Evolutionary conservation across 2,329 filamentous ascomycete genomes (phyloP).

Genomic region (Penicillium freii): DNA sequence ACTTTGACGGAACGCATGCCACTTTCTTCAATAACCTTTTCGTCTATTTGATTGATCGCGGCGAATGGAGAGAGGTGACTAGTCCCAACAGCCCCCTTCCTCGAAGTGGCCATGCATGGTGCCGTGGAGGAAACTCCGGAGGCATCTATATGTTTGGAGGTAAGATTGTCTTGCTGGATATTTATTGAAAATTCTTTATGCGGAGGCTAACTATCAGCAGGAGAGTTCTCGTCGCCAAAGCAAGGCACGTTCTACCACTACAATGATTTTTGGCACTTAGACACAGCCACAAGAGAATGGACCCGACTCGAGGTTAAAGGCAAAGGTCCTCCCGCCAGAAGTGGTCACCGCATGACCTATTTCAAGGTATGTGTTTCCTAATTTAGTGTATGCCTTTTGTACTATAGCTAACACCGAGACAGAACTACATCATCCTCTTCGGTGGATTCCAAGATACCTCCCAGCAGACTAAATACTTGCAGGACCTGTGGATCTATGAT

Average conservation of each 20-base stretch:
- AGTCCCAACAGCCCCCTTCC: conserved; percentile 89
- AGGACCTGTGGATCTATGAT: conserved; percentile 95
- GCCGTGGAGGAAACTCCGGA: conserved; percentile 78
- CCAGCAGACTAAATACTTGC: conserved; percentile 88
- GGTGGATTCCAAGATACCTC: conserved; percentile 97
- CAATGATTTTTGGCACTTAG: conserved; percentile 95
- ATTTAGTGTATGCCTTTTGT: not conserved
- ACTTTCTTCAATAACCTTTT: conserved; percentile 67
- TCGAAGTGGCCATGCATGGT: conserved; percentile 92
- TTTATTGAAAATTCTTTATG: not conserved
- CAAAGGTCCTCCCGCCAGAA: conserved; percentile 77
- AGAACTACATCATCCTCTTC: conserved; percentile 89
- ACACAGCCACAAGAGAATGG: conserved; percentile 84
- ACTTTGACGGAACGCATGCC: conserved; percentile 87
- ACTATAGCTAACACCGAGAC: conserved; percentile 1
- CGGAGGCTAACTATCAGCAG: conserved; percentile 24
- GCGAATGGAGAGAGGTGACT: conserved; percentile 88
- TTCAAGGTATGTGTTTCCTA: conserved; percentile 60
- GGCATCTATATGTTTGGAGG: conserved; percentile 88
- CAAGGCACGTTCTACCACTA: conserved; percentile 99
- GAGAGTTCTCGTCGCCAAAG: conserved; percentile 94
- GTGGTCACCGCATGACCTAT: conserved; percentile 92
- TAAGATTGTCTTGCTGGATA: conserved; percentile 17
- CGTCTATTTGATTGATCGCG: conserved; percentile 72
- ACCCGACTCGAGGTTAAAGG: conserved; percentile 73